Evolutionary conservation across 805 yeast genomes (phyloP), one percentile per base, ranked within the genome.

Genomic region (Pichia cabralensis): DNA sequence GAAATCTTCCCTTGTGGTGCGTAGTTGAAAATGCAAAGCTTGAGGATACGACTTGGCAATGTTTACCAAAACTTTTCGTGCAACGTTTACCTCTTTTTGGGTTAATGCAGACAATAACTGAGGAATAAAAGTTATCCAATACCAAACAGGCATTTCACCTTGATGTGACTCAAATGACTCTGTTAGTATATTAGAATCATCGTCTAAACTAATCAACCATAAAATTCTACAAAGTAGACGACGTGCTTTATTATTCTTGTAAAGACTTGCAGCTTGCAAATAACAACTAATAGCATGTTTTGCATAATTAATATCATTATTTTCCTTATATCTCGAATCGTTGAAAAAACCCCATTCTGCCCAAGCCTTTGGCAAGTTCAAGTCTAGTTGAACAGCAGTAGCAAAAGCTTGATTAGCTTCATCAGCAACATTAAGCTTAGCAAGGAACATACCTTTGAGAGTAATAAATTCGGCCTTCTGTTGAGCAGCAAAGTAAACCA

Each of bases 331-430:
- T 27, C 95, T 67, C 20, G 78, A 73, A 47, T 92, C 98, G 53
- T 88, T 88, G 62, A 85, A 92, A 53, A 78, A 76, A 41, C 98
- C 99, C 99, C 99, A 92, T 55, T 94, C 96, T 4, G 96, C 97
- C 99, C 99, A 92, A 0, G 98, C 97, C 55, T 92, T 89, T 2
- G 97, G 95, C 30, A 92, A 60, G 49, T 88, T 85, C 46, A 89
- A 69, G 51, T 94, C 98, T 38, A 92, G 77, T 56, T 92, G 97
- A 14, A 92, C 96, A 1, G 98, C 96, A 3, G 96, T 84, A 2
- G 97, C 95, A 63, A 92, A 92, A 0, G 96, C 96, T 54, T 92
- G 95, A 53, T 92, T 88, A 11, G 99, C 97, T 49, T 89, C 96
- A 40, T 89, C 97, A 44, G 77, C 76, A 29, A 84, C 89, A 46